Conservation (phyloP, 1,284 basidiomycete species). For the Ceratobasidium sp. region DNA sequence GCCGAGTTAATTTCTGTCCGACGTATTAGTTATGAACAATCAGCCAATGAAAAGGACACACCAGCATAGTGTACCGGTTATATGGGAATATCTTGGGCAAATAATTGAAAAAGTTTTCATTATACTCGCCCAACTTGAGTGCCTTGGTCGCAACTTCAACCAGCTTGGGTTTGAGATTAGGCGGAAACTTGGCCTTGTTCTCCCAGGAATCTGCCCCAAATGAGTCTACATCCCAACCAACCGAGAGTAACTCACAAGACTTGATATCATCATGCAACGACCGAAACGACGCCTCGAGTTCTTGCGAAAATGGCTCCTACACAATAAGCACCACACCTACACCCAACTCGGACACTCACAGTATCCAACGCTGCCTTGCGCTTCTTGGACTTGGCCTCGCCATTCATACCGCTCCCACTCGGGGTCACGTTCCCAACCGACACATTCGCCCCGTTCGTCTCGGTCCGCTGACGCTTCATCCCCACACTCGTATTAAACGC, state of each 20-base stretch:
- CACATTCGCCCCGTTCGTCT: slow-evolving; percentile 22
- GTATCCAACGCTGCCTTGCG: slow-evolving; percentile 66
- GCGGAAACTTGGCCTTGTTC: slow-evolving; percentile 87
- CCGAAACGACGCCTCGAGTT: slow-evolving; percentile 68
- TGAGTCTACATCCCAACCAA: background rate
- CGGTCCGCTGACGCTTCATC: slow-evolving; percentile 32
- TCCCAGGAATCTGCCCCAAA: slow-evolving; percentile 65
- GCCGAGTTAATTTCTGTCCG: slow-evolving; percentile 78
- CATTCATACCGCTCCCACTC: background rate
- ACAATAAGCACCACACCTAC: slow-evolving; percentile 23
- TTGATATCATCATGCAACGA: slow-evolving; percentile 57
- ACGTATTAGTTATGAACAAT: slow-evolving; percentile 6
- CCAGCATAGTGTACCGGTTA: slow-evolving; percentile 88
- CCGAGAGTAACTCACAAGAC: slow-evolving; percentile 10
- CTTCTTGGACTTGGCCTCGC: slow-evolving; percentile 57
- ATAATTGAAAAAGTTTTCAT: slow-evolving; percentile 88
- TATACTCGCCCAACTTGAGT: slow-evolving; percentile 83
- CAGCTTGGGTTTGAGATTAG: slow-evolving; percentile 75
- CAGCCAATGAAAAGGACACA: slow-evolving; percentile 48
- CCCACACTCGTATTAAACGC: background rate
- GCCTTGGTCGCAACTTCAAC: slow-evolving; percentile 77
- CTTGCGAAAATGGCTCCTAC: slow-evolving; percentile 68
- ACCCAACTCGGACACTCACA: slow-evolving; percentile 50
- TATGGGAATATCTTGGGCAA: slow-evolving; percentile 91
- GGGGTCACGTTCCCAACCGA: slow-evolving; percentile 1